phyloP scores from a whole-genome alignment of 129 eudicot genomes.

The Erigeron canadensis region DNA sequence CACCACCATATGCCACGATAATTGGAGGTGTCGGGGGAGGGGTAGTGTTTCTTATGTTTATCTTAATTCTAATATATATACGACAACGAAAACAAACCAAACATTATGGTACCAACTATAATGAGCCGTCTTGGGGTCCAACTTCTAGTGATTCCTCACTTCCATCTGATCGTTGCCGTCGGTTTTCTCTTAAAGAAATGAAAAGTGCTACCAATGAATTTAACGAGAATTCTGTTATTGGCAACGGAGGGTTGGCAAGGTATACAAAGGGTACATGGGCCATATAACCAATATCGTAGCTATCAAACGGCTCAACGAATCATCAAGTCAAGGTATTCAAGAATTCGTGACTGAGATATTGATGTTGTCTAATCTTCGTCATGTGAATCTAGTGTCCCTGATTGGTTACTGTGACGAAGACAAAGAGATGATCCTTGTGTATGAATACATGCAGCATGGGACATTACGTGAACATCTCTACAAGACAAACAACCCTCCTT shows the following conservation, averaged over 20 bases:
- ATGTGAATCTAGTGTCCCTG: conserved; percentile 25
- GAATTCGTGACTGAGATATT: conserved; percentile 59
- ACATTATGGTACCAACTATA: not conserved
- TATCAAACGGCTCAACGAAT: not conserved
- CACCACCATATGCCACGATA: not conserved
- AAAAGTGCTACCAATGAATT: not conserved
- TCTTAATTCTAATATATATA: not conserved
- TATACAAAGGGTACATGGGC: conserved; percentile 45
- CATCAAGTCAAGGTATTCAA: conserved; percentile 28
- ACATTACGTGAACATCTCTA: conserved; percentile 40
- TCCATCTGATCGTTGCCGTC: not conserved
- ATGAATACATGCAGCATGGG: conserved; percentile 41
- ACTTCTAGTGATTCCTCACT: no score
- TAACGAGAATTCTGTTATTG: not conserved
- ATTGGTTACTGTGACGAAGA: conserved; percentile 40
- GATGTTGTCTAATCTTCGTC: conserved; percentile 57
- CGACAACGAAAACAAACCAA: not conserved
- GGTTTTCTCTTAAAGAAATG: not conserved
- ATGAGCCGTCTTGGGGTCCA: not conserved
- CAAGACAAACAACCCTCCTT: conserved; percentile 30
- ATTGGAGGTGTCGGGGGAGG: not conserved
- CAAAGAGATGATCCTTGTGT: conserved; percentile 39
- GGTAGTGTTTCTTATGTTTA: not conserved
- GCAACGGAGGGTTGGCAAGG: conserved; percentile 67
- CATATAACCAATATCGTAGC: conserved; percentile 4